These are phyloP conservation scores for Artemisia argyi DNA, from an alignment of 129 eudicot species.

Conservation along the genomic window DNA sequence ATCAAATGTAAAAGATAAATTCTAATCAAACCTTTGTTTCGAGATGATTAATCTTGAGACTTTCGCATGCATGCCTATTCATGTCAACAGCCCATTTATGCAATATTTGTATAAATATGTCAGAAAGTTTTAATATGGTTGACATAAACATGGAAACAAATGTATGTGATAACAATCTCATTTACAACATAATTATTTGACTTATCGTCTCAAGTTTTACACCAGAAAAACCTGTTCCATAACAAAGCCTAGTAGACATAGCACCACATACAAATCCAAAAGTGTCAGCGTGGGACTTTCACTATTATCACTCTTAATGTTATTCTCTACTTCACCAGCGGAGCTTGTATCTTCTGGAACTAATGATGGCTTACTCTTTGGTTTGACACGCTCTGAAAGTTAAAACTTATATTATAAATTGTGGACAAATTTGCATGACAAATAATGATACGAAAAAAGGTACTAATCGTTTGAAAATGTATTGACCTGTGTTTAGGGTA, in stretches of 20 bases:
- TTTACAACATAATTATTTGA: not conserved
- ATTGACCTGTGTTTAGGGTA: too few species aligned
- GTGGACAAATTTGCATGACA: not conserved
- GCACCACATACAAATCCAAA: slow-evolving; percentile 58
- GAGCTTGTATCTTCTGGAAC: slow-evolving; percentile 33
- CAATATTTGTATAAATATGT: not conserved
- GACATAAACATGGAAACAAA: not conserved
- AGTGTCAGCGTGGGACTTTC: slow-evolving; percentile 29
- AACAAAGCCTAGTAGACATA: slow-evolving; percentile 58
- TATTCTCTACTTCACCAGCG: slow-evolving; percentile 25
- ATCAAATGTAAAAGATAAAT: not conserved
- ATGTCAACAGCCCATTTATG: slow-evolving; percentile 63
- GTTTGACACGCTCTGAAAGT: slow-evolving; percentile 20
- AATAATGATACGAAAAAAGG: not conserved
- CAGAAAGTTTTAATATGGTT: not conserved
- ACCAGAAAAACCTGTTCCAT: slow-evolving; percentile 40
- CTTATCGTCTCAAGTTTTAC: slow-evolving; percentile 50
- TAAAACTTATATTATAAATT: not conserved
- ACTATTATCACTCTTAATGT: not conserved
- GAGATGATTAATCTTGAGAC: slow-evolving; percentile 43
- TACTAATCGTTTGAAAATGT: not conserved
- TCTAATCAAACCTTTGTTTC: slow-evolving; percentile 40
- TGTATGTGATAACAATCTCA: not conserved
- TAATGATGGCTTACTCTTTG: slow-evolving; percentile 29
- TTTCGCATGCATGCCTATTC: slow-evolving; percentile 45